phyloP scores from a whole-genome alignment of 495 filamentous ascomycete species.

The Neurospora sp. region DNA sequence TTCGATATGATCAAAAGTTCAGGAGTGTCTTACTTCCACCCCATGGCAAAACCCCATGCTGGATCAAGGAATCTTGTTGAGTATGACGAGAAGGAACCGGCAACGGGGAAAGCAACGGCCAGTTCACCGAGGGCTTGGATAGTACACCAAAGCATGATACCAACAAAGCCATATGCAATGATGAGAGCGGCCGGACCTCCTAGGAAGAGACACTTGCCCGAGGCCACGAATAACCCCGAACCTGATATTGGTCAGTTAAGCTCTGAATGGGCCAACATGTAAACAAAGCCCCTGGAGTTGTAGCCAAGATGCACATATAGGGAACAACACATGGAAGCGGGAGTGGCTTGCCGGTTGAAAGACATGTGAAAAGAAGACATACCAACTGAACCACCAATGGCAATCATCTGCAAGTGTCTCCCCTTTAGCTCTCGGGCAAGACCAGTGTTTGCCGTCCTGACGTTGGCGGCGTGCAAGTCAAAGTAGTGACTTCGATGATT shows the following conservation, averaged over 20 bases:
- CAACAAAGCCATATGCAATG: slow-evolving; percentile 73
- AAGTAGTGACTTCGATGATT: slow-evolving; percentile 44
- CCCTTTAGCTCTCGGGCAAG: slow-evolving; percentile 70
- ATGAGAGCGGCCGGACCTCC: slow-evolving; percentile 83
- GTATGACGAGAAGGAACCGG: slow-evolving; percentile 87
- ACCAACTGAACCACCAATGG: slow-evolving; percentile 92
- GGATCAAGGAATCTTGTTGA: slow-evolving; percentile 90
- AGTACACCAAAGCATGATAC: slow-evolving; percentile 84
- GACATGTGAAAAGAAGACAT: slow-evolving; percentile 14
- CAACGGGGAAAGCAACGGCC: slow-evolving; percentile 82
- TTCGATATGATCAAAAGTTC: background rate
- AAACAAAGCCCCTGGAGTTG: background rate
- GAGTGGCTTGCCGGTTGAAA: background rate
- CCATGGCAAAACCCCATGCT: slow-evolving; percentile 97
- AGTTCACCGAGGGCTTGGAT: slow-evolving; percentile 89
- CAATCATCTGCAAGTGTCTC: slow-evolving; percentile 93
- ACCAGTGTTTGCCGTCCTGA: slow-evolving; percentile 65
- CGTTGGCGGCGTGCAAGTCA: slow-evolving; percentile 65
- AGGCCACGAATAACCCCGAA: slow-evolving; percentile 85
- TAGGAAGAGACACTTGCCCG: slow-evolving; percentile 62
- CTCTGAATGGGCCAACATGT: background rate
- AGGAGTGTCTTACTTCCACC: slow-evolving; percentile 63
- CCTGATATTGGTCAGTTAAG: slow-evolving; percentile 34
- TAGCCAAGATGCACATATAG: background rate
- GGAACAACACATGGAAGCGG: background rate